phyloP scores from a whole-genome alignment of 176 grass and related monocot genomes.

The maize (Zea mays) region Zm-B73-REFERENCE-NAM-5.0 NC_050101.1:116810501-116811000 shows the following conservation, averaged over 20 bases:
- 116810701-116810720: neutral
- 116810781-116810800: neutral
- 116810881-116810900: neutral
- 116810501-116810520: neutral
- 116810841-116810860: neutral
- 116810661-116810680: neutral
- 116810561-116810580: conserved; percentile 31
- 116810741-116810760: neutral
- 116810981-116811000: neutral
- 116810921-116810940: neutral
- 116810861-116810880: neutral
- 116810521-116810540: conserved; percentile 35
- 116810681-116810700: neutral
- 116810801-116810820: neutral
- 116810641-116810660: conserved; percentile 9
- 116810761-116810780: neutral
- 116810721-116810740: neutral
- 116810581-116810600: conserved; percentile 3
- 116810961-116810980: neutral
- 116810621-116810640: conserved; percentile 5
- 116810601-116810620: conserved; percentile 2
- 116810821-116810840: neutral
- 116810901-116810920: neutral
- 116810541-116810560: conserved; percentile 47
- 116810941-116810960: neutral